phyloP scores from a whole-genome alignment of 192 early-diverging fungal species.

The Piromyces finnis region DNA sequence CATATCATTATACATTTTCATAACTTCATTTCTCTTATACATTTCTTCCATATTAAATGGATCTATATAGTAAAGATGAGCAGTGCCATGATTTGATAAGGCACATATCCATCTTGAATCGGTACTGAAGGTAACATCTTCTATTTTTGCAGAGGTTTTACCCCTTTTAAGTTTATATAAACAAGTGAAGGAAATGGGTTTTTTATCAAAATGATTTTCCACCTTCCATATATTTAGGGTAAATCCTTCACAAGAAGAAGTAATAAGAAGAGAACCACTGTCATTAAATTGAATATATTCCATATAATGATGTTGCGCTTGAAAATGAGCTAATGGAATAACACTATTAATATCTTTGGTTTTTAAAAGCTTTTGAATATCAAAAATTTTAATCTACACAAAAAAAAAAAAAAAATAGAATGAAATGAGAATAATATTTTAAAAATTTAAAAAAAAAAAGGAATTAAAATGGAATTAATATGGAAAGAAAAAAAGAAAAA shows the following conservation, averaged over 20 bases:
- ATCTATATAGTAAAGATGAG: constrained; percentile 51
- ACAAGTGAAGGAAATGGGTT: constrained; percentile 7
- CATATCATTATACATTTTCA: background rate
- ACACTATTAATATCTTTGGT: background rate
- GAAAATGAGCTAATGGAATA: background rate
- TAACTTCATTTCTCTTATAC: background rate
- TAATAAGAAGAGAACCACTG: constrained; percentile 33
- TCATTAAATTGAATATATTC: background rate
- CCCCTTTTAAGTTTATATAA: constrained; percentile 63
- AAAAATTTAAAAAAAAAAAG: too few species aligned
- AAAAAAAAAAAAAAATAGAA: too few species aligned
- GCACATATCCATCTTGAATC: constrained; percentile 62
- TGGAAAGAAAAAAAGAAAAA: too few species aligned
- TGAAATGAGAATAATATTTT: too few species aligned
- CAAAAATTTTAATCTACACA: background rate
- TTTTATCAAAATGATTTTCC: constrained; percentile 5
- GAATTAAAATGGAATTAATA: too few species aligned
- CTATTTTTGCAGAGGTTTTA: constrained; percentile 53
- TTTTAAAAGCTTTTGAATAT: background rate
- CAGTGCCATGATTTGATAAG: constrained; percentile 53
- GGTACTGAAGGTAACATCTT: constrained; percentile 38
- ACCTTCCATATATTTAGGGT: constrained; percentile 55
- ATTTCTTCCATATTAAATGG: constrained; percentile 21
- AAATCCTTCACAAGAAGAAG: constrained; percentile 51
- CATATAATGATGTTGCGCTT: background rate